phyloP scores from a whole-genome alignment of 495 filamentous ascomycete genomes.

The Penicillium robsamsonii region DNA sequence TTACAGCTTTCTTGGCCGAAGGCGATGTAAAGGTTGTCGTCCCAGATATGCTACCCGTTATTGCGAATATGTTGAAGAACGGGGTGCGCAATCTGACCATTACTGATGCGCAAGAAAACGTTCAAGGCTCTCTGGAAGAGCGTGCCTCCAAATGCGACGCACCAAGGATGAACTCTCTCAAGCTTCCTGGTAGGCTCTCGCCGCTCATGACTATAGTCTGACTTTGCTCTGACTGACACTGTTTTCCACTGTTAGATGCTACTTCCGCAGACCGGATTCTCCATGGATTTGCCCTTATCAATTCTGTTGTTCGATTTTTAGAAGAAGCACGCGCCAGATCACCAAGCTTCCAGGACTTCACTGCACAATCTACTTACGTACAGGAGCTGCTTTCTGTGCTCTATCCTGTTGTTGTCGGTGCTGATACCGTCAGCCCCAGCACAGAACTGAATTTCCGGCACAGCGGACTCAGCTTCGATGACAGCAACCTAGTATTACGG shows the following conservation, averaged over 20 bases:
- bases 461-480: slow-evolving; percentile 77
- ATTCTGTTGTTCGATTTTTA: slow-evolving; percentile 75
- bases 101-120: background rate
- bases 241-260: slow-evolving; percentile 7
- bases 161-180: slow-evolving; percentile 24
- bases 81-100: slow-evolving; percentile 58
- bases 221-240: background rate
- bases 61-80: slow-evolving; percentile 83
- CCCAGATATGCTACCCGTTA: slow-evolving; percentile 75
- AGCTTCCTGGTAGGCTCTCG: slow-evolving; percentile 19
- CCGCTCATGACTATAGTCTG: background rate
- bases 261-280: slow-evolving; percentile 9
- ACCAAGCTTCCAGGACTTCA: slow-evolving; percentile 74
- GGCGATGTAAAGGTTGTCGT: slow-evolving; percentile 63
- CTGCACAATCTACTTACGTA: slow-evolving; percentile 70
- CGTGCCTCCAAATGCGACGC: slow-evolving; percentile 7
- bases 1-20: slow-evolving; percentile 61
- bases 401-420: slow-evolving; percentile 81
- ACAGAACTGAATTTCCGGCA: slow-evolving; percentile 78
- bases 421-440: slow-evolving; percentile 76
- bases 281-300: slow-evolving; percentile 50
- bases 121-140: slow-evolving; percentile 12
- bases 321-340: slow-evolving; percentile 73
- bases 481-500: slow-evolving; percentile 76
- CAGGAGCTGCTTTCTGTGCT: slow-evolving; percentile 73